Percentiles rank a stretch among this genome's conserved stretches.
phyloP scores from a whole-genome alignment of 495 filamentous ascomycete genomes.

The Penicillium coprophilum region DNA sequence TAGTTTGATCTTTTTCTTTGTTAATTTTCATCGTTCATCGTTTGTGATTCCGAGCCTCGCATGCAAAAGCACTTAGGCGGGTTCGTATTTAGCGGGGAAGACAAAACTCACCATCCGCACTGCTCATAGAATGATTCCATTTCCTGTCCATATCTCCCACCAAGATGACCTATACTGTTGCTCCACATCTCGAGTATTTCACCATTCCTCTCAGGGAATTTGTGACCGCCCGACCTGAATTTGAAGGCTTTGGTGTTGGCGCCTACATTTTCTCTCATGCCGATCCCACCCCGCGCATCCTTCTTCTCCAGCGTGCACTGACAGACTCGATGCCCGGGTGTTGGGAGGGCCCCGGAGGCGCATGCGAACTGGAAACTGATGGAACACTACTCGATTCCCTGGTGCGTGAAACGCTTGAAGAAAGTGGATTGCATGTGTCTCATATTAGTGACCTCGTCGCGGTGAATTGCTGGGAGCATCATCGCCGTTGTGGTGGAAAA shows the following conservation, averaged over 20 bases:
- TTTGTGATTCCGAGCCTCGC: neutral
- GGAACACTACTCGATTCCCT: slow-evolving; percentile 53
- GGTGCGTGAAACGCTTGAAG: slow-evolving; percentile 58
- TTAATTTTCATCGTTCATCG: neutral
- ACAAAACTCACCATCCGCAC: neutral
- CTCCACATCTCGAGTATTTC: slow-evolving; percentile 41
- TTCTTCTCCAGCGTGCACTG: slow-evolving; percentile 54
- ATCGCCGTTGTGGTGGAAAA: slow-evolving; percentile 15
- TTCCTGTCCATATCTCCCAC: neutral
- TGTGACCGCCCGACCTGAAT: slow-evolving; percentile 31
- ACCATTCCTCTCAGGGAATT: slow-evolving; percentile 38
- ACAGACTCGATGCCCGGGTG: slow-evolving; percentile 44
- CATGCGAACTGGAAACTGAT: slow-evolving; percentile 44
- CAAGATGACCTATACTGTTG: slow-evolving; percentile 29
- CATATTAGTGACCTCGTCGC: slow-evolving; percentile 44
- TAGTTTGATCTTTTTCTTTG: neutral
- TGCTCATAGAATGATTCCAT: neutral
- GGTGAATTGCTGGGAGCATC: slow-evolving; percentile 34
- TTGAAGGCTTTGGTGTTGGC: slow-evolving; percentile 38
- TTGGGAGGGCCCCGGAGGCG: slow-evolving; percentile 63
- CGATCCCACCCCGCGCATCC: slow-evolving; percentile 28
- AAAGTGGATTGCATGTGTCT: slow-evolving; percentile 54
- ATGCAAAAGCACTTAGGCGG: neutral
- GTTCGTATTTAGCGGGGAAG: neutral
- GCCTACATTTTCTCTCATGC: slow-evolving; percentile 43